Evolutionary conservation across 2,329 filamentous ascomycete genomes (phyloP), one percentile per base, ranked within the genome.

Genomic region (Fusarium aywerte): DNA sequence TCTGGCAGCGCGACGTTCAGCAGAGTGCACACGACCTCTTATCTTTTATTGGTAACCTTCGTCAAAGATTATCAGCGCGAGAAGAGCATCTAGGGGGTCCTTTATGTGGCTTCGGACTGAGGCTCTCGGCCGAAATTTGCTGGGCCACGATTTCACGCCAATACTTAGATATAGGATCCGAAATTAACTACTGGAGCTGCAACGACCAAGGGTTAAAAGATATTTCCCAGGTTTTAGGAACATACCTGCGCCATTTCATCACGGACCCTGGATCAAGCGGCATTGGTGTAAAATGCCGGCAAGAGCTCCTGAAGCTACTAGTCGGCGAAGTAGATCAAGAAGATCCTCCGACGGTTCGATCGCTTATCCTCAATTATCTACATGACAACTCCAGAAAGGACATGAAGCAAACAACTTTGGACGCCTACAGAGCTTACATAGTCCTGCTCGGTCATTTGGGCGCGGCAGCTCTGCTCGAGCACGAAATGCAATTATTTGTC

Each of bases 11-110:
- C 25, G 18, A 54, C 27, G n/a, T 52, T n/a, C 33, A 49, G 10
- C 43, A 58, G 33, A 44, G 35, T 10, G 27, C 48, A 21, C 60
- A 67, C 7, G 65, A 75, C 45, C 64, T 64, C 12, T 69, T 83
- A 36, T 62, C 71, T 2, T 76, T 84, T 48, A 65, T 84, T 23
- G 80, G 82, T 52, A 81, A 82, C 61, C 53, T 84, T 15, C 67
- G 74, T 25, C 72, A 79, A 40, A 76, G 74, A 40, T 68, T 81
- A 11, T 68, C 74, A 5, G 59, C 61, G 9, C 57, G 70, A 20
- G 65, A 59, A 7, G 48, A 66, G 8, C 56, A 67, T 23, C 42
- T 80, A 7, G 71, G 76, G 13, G 40, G 62, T 0, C 43, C 72
- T 3, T 61, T 82, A 10, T 73, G 74, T 39, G 70, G 72, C 16